These are phyloP conservation scores for Colletotrichum horii DNA, from an alignment of 2,329 filamentous ascomycete genomes.

Conservation along the genomic window DNA sequence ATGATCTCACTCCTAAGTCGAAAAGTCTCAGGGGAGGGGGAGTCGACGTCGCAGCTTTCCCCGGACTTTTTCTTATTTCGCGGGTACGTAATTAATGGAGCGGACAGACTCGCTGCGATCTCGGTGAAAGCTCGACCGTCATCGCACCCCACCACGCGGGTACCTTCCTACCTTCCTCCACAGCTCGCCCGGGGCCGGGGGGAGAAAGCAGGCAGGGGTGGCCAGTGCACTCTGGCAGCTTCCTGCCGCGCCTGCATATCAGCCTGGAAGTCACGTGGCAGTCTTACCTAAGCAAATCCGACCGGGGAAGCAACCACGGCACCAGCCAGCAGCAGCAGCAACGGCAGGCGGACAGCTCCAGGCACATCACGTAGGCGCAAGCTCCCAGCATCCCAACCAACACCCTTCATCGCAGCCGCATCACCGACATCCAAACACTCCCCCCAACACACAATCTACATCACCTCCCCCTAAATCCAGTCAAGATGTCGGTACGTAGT, in stretches of 20 bases:
- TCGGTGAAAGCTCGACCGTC: constrained; percentile 13
- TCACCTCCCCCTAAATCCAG: background rate
- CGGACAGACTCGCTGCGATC: constrained; percentile 4
- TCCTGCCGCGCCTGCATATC: constrained; percentile 13
- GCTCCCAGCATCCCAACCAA: constrained; percentile 6
- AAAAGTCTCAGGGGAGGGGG: background rate
- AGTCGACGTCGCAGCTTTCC: background rate
- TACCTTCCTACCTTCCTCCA: background rate
- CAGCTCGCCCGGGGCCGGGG: background rate
- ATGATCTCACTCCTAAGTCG: background rate
- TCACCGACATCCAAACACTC: background rate
- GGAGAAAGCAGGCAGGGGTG: background rate
- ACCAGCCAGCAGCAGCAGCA: background rate
- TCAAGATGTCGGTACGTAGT: constrained; percentile 53
- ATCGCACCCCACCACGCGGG: background rate
- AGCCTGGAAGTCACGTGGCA: constrained; percentile 19
- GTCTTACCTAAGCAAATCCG: background rate
- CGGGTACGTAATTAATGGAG: background rate
- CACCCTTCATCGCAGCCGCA: background rate
- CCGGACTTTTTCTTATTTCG: constrained; percentile 10
- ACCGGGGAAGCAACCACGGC: background rate
- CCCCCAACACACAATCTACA: background rate
- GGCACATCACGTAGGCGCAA: constrained; percentile 24
- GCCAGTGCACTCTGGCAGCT: background rate
- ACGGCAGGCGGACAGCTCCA: constrained; percentile 11